Base-by-base conservation (phyloP, 2,329 filamentous ascomycete genomes). In the Cercospora sp. region DNA sequence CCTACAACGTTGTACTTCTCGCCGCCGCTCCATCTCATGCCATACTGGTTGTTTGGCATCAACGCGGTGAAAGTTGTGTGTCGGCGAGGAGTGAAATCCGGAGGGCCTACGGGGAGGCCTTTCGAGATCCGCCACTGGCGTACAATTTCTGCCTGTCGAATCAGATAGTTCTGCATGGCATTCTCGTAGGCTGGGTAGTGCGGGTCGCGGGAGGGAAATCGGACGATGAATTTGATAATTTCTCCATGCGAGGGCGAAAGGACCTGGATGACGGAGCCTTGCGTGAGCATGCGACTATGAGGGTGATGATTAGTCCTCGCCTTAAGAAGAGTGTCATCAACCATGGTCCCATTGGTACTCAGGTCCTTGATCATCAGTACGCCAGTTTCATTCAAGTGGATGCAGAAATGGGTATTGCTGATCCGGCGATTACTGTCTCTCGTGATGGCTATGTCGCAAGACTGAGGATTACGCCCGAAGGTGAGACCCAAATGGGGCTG, bases 381-480 rank as follows among this genome's bases (percentile, higher is more conserved):
- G 30, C 91, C 92, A 71, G 92, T 88, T n/a, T 89, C 84, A 74
- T 96, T 99, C 74, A 97, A 85, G 77, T 91, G 97, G 70, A 99
- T 97, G 63, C 93, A 90, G 78, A 98, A 99, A 78, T 99, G 95
- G n/a, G 91, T 86, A 77, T 98, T 97, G 83, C 94, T 98, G 68
- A 99, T 86, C 53, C 91, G 87, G 77, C 88, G 90, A 63, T 87
- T 83, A 0, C 87, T 86, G 72, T 94, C 90, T 70, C 89, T 85
- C 40, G 82, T 79, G 59, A 92, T 88, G 67, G 89, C 80, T 62
- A 92, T 83, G 75, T 99, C 95, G 79, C 92, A 95, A 37, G 87
- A 85, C 57, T 79, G 74, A 0, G 80, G 73, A 75, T 95, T 94
- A 65, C 95, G 89, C 32, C 95, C 95, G 79, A 99, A 98, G 53